Evolutionary conservation across 768 basidiomycete species (phyloP), one percentile per base, ranked within the genome.

Genomic region (Suillus occidentalis): DNA sequence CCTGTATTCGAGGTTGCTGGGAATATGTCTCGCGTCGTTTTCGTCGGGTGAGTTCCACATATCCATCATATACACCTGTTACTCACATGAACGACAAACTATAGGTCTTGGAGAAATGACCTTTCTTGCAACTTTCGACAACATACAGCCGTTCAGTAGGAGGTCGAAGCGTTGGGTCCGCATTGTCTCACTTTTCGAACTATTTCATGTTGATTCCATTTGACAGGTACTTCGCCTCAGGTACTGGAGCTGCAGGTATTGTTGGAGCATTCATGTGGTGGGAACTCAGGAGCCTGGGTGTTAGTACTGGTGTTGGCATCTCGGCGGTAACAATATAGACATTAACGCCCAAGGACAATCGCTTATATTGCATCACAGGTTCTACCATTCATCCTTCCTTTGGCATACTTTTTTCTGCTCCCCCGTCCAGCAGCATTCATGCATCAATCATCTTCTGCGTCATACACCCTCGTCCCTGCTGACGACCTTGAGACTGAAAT

Each of bases 261-360:
- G 90, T 89, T 1, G 97, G 97, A 8, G 95, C 97, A 0, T 90
- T 91, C 45, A 72, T 97, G 14, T 99, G 97, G 97, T 99, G 97
- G 97, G 83, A 94, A 67, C 79, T 99, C 5, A 83, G 97, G 22
- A 85, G 87, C 2, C 77, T 97, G 0, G 97, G 97, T 25, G 94
- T 99, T 6, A 84, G 87, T 52, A 71, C 81, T 13, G 97, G 95
- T 1, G 87, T 99, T 28, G 92, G 93, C 2, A 71, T 97, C 25
- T 94, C 92, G 12, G 85, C 92, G 16, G 94, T 94, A 59, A 59
- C 18, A 28, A 59, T 28, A 28, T 31, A 72, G 43, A 90, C 73
- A 22, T 60, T 60, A 4, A 8, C 25, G 43, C 20, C 6, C 56
- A 9, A 39, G 58, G 58, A 40, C 60, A 50, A 71, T 53, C 12